Conservation (phyloP, 108 stramenopile genomes). For the Skeletonema potamos region DNA sequence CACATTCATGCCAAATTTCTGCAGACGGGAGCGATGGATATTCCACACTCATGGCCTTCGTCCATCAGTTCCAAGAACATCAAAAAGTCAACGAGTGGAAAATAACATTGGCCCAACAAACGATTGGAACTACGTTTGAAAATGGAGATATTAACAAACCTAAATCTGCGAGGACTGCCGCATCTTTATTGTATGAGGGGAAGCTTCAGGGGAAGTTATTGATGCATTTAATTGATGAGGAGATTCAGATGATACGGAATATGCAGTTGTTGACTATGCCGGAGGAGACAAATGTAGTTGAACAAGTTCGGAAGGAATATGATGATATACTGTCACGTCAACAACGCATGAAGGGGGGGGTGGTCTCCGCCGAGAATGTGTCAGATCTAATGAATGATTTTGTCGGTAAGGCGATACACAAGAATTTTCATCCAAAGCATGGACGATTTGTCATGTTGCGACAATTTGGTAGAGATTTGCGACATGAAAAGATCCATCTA, state of each 20-base stretch:
- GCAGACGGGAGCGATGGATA: conserved; percentile 41
- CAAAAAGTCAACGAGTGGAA: conserved; percentile 62
- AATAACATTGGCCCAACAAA: conserved; percentile 72
- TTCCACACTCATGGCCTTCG: conserved; percentile 46
- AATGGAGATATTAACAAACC: conserved; percentile 19
- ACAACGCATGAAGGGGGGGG: background rate
- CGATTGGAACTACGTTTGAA: conserved; percentile 46
- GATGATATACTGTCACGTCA: conserved; percentile 19
- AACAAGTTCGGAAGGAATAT: conserved; percentile 54
- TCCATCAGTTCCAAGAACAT: conserved; percentile 45
- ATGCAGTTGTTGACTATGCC: conserved; percentile 61
- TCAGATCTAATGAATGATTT: conserved; percentile 57
- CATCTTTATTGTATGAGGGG: conserved; percentile 55
- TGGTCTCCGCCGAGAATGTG: conserved; percentile 38
- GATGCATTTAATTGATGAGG: conserved; percentile 54
- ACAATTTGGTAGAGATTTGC: conserved; percentile 50
- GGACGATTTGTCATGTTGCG: conserved; percentile 62
- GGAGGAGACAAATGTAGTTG: conserved; percentile 58
- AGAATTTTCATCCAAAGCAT: conserved; percentile 70
- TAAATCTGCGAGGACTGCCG: conserved; percentile 53
- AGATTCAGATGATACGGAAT: conserved; percentile 62
- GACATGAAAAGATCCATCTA: conserved; percentile 28
- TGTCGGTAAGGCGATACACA: conserved; percentile 64
- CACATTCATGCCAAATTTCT: background rate
- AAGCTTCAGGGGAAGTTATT: conserved; percentile 55